Base-by-base conservation (phyloP, 345 rosid species). In the Abelmoschus esculentus region DNA sequence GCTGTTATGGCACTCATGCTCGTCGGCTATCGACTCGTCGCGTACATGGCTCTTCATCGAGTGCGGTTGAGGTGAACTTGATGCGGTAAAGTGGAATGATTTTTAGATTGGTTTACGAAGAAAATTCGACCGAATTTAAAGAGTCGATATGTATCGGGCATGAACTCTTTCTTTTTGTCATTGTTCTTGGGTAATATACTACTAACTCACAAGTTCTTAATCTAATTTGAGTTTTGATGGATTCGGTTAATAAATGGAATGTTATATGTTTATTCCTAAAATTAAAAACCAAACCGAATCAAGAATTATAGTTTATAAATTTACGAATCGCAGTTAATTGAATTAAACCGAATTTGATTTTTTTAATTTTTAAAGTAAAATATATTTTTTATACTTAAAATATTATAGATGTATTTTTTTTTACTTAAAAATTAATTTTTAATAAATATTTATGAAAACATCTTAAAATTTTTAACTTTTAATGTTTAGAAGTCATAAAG, bases 1-100 rank as follows among this genome's bases (percentile, higher is more conserved):
- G 74, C 67, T 70, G 77, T 91, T 36, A 90, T 95, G 99, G 99
- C 88, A 11, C 73, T 87, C 38, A 95, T 95, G 99, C 74, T 95
- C 80, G 84, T 90, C 17, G 97, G 93, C 36, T 95, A 95, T 76
- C 86, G 99, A 55, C 79, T 95, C 54, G 36, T 91, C 12, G 99
- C 97, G 6, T 95, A 91, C 61, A 70, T 90, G 71, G 97, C 97
- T 8, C 83, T 95, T 74, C 89, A 83, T 36, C 87, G 92, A 60
- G 92, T 91, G 59, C 80, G 80, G 74, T 78, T 86, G 89, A 83
- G 85, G 85, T 86, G 52, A 73, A 49, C 32, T n/a, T 75, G 70
- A 54, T 38, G 22, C 74, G 46, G 74, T 61, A 62, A 62, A 55
- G 72, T 22, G 65, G 79, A 88, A 84, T 89, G 82, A 22, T 80